Conservation (phyloP, 164 flowering plant species). For the Taxillus chinensis region DNA sequence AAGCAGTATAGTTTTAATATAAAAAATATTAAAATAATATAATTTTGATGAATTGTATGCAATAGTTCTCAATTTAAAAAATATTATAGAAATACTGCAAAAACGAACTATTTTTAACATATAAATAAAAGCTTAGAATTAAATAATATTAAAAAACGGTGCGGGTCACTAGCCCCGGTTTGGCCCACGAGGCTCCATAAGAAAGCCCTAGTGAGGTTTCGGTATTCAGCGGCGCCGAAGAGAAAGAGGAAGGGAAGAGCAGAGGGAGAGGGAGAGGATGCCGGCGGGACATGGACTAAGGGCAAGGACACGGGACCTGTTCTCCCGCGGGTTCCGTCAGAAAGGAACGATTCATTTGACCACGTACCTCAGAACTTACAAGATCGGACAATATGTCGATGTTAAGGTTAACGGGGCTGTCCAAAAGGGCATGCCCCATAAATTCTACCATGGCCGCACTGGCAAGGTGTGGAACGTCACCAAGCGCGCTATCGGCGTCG, state of each 20-base stretch:
- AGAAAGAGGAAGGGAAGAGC: slow-evolving; percentile 1
- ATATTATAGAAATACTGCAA: no score
- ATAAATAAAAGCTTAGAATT: no score
- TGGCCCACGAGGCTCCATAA: no score
- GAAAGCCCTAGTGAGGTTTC: no score
- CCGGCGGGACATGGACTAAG: slow-evolving; percentile 72
- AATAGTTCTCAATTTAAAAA: no score
- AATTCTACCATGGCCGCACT: slow-evolving; percentile 87
- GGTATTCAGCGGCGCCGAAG: no score
- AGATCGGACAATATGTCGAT: slow-evolving; percentile 62
- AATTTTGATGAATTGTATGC: no score
- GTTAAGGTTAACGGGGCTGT: slow-evolving; percentile 74
- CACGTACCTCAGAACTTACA: slow-evolving; percentile 50
- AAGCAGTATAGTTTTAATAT: no score
- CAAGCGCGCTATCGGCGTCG: slow-evolving; percentile 81
- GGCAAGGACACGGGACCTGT: slow-evolving; percentile 60
- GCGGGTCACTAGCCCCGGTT: no score
- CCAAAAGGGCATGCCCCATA: slow-evolving; percentile 92
- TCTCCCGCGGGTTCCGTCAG: slow-evolving; percentile 15
- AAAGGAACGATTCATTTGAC: slow-evolving; percentile 62
- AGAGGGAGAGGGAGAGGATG: slow-evolving; percentile 25
- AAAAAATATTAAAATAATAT: no score
- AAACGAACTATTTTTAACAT: no score
- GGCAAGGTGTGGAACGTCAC: slow-evolving; percentile 83
- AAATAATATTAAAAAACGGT: no score